Evolutionary conservation across 176 grass and related monocot species (phyloP).

Genomic region (Leersia perrieri): DNA sequence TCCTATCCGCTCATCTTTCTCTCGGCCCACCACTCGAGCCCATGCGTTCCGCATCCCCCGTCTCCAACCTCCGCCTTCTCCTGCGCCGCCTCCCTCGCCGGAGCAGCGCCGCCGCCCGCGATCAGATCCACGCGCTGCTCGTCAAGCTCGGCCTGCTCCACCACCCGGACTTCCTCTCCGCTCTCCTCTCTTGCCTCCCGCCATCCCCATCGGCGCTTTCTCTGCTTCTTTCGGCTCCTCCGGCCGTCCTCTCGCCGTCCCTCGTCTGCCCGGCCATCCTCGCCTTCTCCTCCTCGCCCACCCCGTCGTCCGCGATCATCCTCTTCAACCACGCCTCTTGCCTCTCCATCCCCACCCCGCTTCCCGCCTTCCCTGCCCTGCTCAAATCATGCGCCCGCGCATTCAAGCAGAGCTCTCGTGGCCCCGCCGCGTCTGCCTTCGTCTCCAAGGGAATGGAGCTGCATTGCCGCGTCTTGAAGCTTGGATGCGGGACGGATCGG

Average conservation of each 20-base stretch:
- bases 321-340: slow-evolving; percentile 46
- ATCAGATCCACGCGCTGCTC: slow-evolving; percentile 48
- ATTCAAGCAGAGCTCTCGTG: slow-evolving; percentile 8
- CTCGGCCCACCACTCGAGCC: too few relatives aligned
- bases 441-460: slow-evolving; percentile 47
- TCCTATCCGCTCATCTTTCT: too few relatives aligned
- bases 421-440: background rate
- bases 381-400: slow-evolving; percentile 70
- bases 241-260: slow-evolving; percentile 24
- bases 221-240: slow-evolving; percentile 40
- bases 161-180: slow-evolving; percentile 24
- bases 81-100: slow-evolving; percentile 14
- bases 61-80: background rate
- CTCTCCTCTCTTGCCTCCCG: slow-evolving; percentile 49
- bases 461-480: slow-evolving; percentile 37
- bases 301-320: slow-evolving; percentile 17
- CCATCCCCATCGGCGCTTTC: slow-evolving; percentile 45
- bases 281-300: slow-evolving; percentile 33
- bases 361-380: slow-evolving; percentile 55
- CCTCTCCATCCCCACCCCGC: slow-evolving; percentile 27
- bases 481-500: slow-evolving; percentile 28
- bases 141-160: slow-evolving; percentile 48
- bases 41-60: background rate
- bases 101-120: slow-evolving; percentile 6
- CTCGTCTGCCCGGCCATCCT: slow-evolving; percentile 51